Base-by-base conservation (phyloP, 768 basidiomycete genomes). In the Kwoniella botswanensis region DNA sequence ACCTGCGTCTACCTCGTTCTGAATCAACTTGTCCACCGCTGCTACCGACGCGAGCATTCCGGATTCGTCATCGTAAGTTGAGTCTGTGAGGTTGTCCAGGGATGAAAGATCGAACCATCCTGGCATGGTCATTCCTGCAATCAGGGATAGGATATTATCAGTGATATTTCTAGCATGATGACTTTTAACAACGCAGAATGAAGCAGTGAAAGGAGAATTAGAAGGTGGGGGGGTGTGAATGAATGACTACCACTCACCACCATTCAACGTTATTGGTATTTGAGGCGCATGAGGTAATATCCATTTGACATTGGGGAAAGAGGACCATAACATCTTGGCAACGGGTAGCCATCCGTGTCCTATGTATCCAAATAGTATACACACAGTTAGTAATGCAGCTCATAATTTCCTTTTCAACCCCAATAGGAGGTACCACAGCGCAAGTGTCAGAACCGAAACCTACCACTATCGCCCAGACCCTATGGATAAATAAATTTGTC, bases 241-340 rank as follows among this genome's bases (percentile, higher is more conserved):
- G 55, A 56, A 21, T 17, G 21, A 29, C 55, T 56, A 92, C 63
- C 78, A 76, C 84, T 89, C 87, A 73, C 91, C 90, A 72, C 87
- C 85, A 82, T 94, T 94, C 46, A 91, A 89, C 17, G 89, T 92
- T 26, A 97, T 90, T 7, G 88, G 85, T 71, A 88, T 88, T 71
- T 71, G 74, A 71, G 85, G 91, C 87, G 92, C 90, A 82, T 93
- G 89, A 21, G 93, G 93, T 26, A 97, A 86, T 56, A 97, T 85
- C 92, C 93, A 98, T 86, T 95, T 94, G 70, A 95, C 86, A 79
- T 94, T 91, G 13, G 87, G 85, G 42, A 94, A 85, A 11, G 81
- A 86, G 44, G 86, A 80, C 72, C 86, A 86, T 76, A 94, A 87
- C 86, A 88, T 88, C 67, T 89, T 87, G 24, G 91, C 91, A 44